Percentiles rank a stretch among this genome's conserved stretches.
phyloP scores from a whole-genome alignment of 2,329 filamentous ascomycete species.

The Penicillium hesseltinei region DNA sequence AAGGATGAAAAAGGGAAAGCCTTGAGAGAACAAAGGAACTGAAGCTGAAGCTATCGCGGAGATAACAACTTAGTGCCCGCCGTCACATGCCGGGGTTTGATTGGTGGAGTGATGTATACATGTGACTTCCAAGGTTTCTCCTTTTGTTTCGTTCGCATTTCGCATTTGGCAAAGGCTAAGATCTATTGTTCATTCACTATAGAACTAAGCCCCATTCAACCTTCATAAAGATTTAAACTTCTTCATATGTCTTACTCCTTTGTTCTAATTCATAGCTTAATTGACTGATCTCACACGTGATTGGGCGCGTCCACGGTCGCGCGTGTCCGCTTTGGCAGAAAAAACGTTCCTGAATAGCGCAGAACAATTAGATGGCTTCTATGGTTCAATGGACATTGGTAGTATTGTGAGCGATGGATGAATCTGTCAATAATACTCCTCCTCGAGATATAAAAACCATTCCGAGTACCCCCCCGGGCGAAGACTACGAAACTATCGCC shows the following conservation, averaged over 20 bases:
- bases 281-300: constrained; percentile 15
- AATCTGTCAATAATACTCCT: constrained; percentile 44
- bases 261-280: not conserved
- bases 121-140: not conserved
- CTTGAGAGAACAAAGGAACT: not conserved
- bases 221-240: not conserved
- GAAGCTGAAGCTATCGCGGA: constrained; percentile 5
- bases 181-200: not conserved
- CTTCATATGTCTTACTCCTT: not conserved
- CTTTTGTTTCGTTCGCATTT: not conserved
- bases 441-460: constrained; percentile 33
- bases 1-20: not conserved
- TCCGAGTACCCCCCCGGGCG: constrained; percentile 26
- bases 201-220: not conserved
- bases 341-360: constrained; percentile 19
- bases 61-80: constrained; percentile 2
- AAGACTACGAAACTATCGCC: constrained; percentile 50
- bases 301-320: constrained; percentile 19
- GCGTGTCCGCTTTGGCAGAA: constrained; percentile 27
- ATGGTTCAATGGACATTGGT: constrained; percentile 1
- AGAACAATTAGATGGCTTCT: constrained; percentile 7
- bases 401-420: constrained; percentile 33
- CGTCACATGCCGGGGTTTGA: constrained; percentile 3
- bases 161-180: not conserved
- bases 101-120: constrained; percentile 1